A percentile compares a stretch with the other conserved stretches of the same genome.
Evolutionary conservation across 129 eudicot genomes (phyloP).

Genomic region (Tagetes erecta): DNA sequence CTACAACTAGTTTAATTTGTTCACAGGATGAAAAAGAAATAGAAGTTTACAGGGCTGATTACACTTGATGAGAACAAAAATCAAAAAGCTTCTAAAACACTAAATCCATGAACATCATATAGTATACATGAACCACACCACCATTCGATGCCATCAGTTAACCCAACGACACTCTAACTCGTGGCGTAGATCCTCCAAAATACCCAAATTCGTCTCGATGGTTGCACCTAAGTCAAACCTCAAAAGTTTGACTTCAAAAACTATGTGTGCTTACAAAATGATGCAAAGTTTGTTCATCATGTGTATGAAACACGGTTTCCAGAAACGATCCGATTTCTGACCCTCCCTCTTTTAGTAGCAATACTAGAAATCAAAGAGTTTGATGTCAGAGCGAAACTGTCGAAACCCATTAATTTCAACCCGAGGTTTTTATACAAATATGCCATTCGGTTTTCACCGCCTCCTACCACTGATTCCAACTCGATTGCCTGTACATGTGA

Average conservation of each 20-base stretch:
- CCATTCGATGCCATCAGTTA: constrained; percentile 13
- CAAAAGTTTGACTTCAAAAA: not conserved
- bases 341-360: constrained; percentile 62
- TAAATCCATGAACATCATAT: constrained; percentile 15
- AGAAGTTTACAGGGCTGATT: constrained; percentile 31
- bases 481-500: constrained; percentile 75
- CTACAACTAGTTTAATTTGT: not conserved
- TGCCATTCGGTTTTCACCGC: constrained; percentile 38
- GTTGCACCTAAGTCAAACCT: not conserved
- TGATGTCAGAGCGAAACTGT: constrained; percentile 46
- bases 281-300: constrained; percentile 21
- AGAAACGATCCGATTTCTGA: constrained; percentile 44
- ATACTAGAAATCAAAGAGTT: constrained; percentile 46
- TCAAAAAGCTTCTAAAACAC: constrained; percentile 21
- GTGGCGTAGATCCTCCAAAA: constrained; percentile 18
- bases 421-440: constrained; percentile 56
- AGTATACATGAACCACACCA: constrained; percentile 21
- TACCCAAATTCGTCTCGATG: constrained; percentile 11
- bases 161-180: constrained; percentile 20
- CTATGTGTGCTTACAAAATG: constrained; percentile 22
- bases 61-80: constrained; percentile 19
- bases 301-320: constrained; percentile 36
- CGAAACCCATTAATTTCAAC: constrained; percentile 76
- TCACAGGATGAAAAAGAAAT: constrained; percentile 10
- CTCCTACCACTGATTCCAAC: constrained; percentile 56